A percentile compares a stretch with the other conserved stretches of the same genome.
Evolutionary conservation across 2,329 filamentous ascomycete species (phyloP).

Genomic region (Beauveria scarabaeidicola): DNA sequence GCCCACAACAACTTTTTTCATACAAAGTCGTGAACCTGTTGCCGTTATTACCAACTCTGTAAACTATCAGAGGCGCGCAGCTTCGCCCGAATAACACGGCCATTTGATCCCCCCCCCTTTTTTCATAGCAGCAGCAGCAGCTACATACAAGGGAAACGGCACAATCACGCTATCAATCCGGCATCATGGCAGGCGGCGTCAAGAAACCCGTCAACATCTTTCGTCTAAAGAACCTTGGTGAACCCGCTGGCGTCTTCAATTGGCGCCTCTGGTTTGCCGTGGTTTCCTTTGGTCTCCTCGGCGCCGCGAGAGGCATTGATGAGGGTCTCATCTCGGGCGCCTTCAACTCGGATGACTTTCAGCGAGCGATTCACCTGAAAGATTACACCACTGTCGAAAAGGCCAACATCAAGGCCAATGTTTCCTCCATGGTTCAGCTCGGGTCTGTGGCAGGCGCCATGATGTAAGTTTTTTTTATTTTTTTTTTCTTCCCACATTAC

Average conservation of each 20-base stretch:
- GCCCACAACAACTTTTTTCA: not conserved
- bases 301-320: constrained; percentile 70
- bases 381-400: constrained; percentile 43
- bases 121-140: too few species aligned
- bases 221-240: constrained; percentile 52
- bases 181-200: constrained; percentile 40
- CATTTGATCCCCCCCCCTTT: too few species aligned
- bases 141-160: too few species aligned
- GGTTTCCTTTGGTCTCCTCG: constrained; percentile 60
- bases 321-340: constrained; percentile 71
- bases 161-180: too few species aligned
- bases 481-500: not conserved
- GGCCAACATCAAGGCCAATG: constrained; percentile 66
- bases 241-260: constrained; percentile 65
- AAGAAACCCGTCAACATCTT: constrained; percentile 57
- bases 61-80: not conserved
- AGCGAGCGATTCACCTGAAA: constrained; percentile 47
- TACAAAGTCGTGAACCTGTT: not conserved
- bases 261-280: constrained; percentile 74
- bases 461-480: constrained; percentile 27
- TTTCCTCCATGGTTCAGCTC: constrained; percentile 75
- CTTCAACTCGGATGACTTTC: constrained; percentile 58
- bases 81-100: too few species aligned
- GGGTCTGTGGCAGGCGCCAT: constrained; percentile 65
- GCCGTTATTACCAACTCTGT: not conserved